Base-by-base conservation (phyloP, 106 monocot species). In the Cymbidium sinense region DNA sequence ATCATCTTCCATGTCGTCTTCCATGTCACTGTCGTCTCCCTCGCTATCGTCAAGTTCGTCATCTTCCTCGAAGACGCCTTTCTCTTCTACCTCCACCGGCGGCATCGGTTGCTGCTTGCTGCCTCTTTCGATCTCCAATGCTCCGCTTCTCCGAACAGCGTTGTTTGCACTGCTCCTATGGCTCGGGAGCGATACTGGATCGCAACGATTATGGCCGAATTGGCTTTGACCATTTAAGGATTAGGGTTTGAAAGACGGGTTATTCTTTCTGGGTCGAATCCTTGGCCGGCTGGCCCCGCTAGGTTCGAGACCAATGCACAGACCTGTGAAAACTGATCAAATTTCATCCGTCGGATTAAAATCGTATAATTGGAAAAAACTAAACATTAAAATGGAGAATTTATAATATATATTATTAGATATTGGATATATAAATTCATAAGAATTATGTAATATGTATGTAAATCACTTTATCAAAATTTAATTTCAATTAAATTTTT, bases 11-110 rank as follows among this genome's bases (percentile, higher is more conserved):
- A 29, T 20, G 39, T 34, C 81, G 13, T 78, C 78, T 6, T 83
- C 83, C 30, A 78, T 70, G 70, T 83, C 83, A 75, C 79, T 41
- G 64, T 81, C 81, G 69, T 80, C 80, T 36, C 51, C 82, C 23
- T 77, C 83, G 61, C 61, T 61, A 77, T 85, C 81, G 4, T 82
- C 79, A 39, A 71, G 78, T 33, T 89, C 89, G 47, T 86, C 86
- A n/a, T 82, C 82, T 75, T 73, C 52, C 62, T 70, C 65, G 70
- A 78, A 81, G 75, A 50, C 43, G 77, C 61, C 55, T 34, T 20
- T 62, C 0, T 43, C 62, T 27, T 39, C 64, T 43, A 43, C 80
- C 35, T 74, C 81, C 1, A 41, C 19, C n/a, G 80, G 64, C 21
- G 43, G 67, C 67, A 74, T 74, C 27, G 41, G 23, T 72, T 41